Evolutionary conservation across 345 rosid species (phyloP).

Genomic region (Heritiera littoralis): DNA sequence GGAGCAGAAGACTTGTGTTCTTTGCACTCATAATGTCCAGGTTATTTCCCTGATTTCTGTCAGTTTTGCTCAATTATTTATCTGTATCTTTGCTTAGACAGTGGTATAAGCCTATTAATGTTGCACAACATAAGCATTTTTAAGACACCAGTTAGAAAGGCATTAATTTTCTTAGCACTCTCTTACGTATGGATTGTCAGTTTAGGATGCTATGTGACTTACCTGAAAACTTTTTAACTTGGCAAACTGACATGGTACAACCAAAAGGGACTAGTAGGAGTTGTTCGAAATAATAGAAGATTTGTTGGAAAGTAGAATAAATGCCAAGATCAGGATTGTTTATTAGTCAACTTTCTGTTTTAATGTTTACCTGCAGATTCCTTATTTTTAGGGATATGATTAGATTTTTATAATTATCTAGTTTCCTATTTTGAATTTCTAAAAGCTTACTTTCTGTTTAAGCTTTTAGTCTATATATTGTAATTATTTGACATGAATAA

Average conservation of each 20-base stretch:
- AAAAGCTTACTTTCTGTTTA: too few relatives aligned
- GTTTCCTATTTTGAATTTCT: too few relatives aligned
- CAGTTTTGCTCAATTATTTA: neutral
- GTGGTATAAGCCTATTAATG: neutral
- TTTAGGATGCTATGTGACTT: neutral
- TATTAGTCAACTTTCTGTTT: too few relatives aligned
- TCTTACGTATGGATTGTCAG: neutral
- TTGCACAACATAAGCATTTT: constrained; percentile 1
- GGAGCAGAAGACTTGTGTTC: constrained; percentile 58
- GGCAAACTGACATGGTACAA: neutral
- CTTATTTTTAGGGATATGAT: too few relatives aligned
- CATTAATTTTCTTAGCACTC: neutral
- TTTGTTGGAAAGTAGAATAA: too few relatives aligned
- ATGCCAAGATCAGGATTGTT: too few relatives aligned
- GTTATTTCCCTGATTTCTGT: constrained; percentile 36
- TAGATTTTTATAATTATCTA: too few relatives aligned
- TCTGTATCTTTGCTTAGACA: constrained; percentile 1
- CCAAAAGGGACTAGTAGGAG: neutral
- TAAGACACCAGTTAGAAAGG: neutral
- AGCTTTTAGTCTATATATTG: too few relatives aligned
- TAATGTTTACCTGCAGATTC: too few relatives aligned
- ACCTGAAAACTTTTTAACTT: neutral
- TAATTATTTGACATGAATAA: too few relatives aligned
- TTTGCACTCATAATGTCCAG: constrained; percentile 87
- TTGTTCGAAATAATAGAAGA: neutral